Evolutionary conservation across 441 rosid genomes (phyloP).

Genomic region (Euphorbia celastroides): DNA sequence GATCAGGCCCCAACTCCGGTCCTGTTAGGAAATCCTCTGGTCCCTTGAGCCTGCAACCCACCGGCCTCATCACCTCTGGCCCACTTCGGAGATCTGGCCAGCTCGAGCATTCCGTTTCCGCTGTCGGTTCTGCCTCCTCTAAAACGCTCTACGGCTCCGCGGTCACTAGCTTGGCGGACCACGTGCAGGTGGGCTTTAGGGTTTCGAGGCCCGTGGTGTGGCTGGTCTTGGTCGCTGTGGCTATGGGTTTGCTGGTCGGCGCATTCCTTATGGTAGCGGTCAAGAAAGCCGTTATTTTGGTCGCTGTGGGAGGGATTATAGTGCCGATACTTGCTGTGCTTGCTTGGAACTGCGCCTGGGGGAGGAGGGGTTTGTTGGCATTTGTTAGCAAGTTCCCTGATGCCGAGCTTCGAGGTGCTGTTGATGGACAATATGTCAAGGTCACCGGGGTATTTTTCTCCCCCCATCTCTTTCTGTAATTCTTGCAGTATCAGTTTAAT

Average conservation of each 20-base stretch:
- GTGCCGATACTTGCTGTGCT: constrained; percentile 42
- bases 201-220: constrained; percentile 72
- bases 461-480: not conserved
- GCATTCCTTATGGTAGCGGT: constrained; percentile 70
- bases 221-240: constrained; percentile 57
- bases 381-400: constrained; percentile 57
- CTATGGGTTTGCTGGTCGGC: constrained; percentile 57
- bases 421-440: constrained; percentile 84
- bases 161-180: constrained; percentile 62
- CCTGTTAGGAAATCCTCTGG: constrained; percentile 59
- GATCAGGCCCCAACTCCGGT: constrained; percentile 77
- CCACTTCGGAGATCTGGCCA: constrained; percentile 53
- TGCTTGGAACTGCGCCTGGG: constrained; percentile 67
- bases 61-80: constrained; percentile 71
- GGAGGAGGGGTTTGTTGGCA: constrained; percentile 59
- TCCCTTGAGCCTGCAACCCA: constrained; percentile 67
- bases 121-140: constrained; percentile 24
- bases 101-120: constrained; percentile 28
- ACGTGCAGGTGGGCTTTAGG: constrained; percentile 62
- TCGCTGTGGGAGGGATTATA: constrained; percentile 51
- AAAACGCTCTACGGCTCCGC: constrained; percentile 71
- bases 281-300: constrained; percentile 62
- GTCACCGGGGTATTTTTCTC: constrained; percentile 76
- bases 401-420: constrained; percentile 81
- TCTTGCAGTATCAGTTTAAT: not conserved